Percentiles rank a stretch among this genome's conserved stretches.
These are phyloP conservation scores for Nicotiana undulata DNA, from an alignment of 257 asterid species.

Conservation along the genomic window DNA sequence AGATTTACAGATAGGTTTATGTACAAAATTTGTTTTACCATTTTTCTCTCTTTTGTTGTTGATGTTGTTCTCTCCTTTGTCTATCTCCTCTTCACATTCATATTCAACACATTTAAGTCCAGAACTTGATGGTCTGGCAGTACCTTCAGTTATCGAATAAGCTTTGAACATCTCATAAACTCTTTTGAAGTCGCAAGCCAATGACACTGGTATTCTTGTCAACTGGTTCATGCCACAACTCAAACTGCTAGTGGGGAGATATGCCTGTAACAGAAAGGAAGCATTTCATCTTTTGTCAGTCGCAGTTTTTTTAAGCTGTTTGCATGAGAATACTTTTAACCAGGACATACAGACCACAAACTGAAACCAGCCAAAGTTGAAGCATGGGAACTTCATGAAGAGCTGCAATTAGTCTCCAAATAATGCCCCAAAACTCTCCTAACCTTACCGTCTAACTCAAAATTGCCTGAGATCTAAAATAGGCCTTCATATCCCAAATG, in stretches of 20 bases:
- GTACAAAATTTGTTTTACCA: constrained; percentile 15
- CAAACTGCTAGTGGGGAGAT: constrained; percentile 7
- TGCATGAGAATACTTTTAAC: no score
- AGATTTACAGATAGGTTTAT: constrained; percentile 11
- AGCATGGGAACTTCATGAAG: background rate
- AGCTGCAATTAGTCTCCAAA: background rate
- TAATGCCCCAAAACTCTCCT: background rate
- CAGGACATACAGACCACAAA: no score
- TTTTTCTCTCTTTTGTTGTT: background rate
- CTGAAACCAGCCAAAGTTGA: background rate
- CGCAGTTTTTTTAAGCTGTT: no score
- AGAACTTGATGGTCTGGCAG: constrained; percentile 14
- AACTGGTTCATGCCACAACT: constrained; percentile 3
- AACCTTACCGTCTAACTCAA: background rate
- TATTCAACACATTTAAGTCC: constrained; percentile 13
- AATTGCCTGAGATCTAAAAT: background rate
- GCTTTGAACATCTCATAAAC: constrained; percentile 16
- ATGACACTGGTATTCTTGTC: constrained; percentile 17
- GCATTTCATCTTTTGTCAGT: no score
- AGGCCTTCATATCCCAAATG: background rate
- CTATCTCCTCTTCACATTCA: constrained; percentile 10
- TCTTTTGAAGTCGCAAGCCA: constrained; percentile 19
- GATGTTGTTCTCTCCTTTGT: background rate
- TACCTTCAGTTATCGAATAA: constrained; percentile 13
- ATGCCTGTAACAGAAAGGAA: constrained; percentile 24